phyloP scores from a whole-genome alignment of 352 stramenopile species.

The Elongisporangium prolatum region DNA sequence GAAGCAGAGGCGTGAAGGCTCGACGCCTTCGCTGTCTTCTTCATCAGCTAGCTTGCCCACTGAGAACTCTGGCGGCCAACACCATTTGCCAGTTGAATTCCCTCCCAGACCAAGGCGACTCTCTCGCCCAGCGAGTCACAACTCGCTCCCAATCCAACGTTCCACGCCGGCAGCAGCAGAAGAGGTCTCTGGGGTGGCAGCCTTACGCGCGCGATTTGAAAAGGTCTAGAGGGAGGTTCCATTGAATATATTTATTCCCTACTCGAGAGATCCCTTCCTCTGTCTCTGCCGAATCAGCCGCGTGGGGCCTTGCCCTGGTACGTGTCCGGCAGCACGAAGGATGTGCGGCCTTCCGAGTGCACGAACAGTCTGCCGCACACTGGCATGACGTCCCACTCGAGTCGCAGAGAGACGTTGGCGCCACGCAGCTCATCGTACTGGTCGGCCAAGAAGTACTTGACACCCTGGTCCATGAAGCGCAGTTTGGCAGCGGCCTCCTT shows the following conservation, averaged over 20 bases:
- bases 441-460: conserved; percentile 84
- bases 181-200: conserved; percentile 50
- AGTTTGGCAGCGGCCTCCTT: conserved; percentile 42
- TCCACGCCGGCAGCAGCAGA: conserved; percentile 5
- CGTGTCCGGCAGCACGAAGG: conserved; percentile 52
- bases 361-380: conserved; percentile 77
- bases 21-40: neutral
- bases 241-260: conserved; percentile 12
- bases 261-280: neutral
- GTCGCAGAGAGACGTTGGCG: conserved; percentile 71
- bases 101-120: neutral
- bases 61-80: neutral
- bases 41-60: neutral
- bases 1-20: conserved; percentile 53
- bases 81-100: conserved; percentile 4
- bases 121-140: neutral
- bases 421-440: conserved; percentile 73
- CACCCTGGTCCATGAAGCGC: conserved; percentile 52
- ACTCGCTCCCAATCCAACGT: neutral
- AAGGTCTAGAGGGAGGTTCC: conserved; percentile 20
- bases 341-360: conserved; percentile 39
- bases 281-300: neutral
- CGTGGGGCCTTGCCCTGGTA: conserved; percentile 64
- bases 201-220: conserved; percentile 72
- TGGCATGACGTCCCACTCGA: conserved; percentile 87